These are phyloP conservation scores for Acorus gramineus DNA, from an alignment of 106 monocot genomes.

Conservation along the genomic window DNA sequence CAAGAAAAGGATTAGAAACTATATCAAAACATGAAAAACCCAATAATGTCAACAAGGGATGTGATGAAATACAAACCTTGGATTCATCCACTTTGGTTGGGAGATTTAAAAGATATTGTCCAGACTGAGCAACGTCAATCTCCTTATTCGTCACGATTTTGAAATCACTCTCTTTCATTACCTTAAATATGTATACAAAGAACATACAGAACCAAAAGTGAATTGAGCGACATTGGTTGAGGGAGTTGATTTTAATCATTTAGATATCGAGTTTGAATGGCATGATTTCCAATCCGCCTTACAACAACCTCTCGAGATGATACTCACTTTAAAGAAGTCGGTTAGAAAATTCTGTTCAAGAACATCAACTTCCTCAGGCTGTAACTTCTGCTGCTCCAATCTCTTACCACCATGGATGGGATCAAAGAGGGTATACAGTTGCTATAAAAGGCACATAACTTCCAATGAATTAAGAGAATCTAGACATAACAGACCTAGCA, in stretches of 20 bases:
- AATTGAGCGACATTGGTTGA: no score
- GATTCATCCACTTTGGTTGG: slow-evolving; percentile 89
- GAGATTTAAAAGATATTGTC: slow-evolving; percentile 86
- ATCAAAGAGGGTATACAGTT: slow-evolving; percentile 71
- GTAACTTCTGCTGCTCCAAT: slow-evolving; percentile 46
- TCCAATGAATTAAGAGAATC: no score
- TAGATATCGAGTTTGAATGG: no score
- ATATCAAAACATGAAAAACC: neutral
- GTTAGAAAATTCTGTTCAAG: slow-evolving; percentile 64
- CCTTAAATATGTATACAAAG: slow-evolving; percentile 1
- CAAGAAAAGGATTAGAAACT: slow-evolving; percentile 2
- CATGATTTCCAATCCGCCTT: no score
- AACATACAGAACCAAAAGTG: no score
- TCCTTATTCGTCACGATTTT: slow-evolving; percentile 75
- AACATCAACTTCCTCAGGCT: slow-evolving; percentile 38
- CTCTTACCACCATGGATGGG: slow-evolving; percentile 44
- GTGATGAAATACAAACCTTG: slow-evolving; percentile 45
- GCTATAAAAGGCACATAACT: slow-evolving; percentile 25
- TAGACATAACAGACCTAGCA: no score
- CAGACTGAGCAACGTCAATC: slow-evolving; percentile 62
- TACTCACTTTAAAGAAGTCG: slow-evolving; percentile 47
- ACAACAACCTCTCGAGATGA: neutral
- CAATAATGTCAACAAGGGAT: slow-evolving; percentile 3
- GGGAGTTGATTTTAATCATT: no score
- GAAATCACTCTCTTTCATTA: slow-evolving; percentile 98